These are phyloP conservation scores for Aureobasidium sp. DNA, from an alignment of 2,329 filamentous ascomycete species.

Conservation along the genomic window DNA sequence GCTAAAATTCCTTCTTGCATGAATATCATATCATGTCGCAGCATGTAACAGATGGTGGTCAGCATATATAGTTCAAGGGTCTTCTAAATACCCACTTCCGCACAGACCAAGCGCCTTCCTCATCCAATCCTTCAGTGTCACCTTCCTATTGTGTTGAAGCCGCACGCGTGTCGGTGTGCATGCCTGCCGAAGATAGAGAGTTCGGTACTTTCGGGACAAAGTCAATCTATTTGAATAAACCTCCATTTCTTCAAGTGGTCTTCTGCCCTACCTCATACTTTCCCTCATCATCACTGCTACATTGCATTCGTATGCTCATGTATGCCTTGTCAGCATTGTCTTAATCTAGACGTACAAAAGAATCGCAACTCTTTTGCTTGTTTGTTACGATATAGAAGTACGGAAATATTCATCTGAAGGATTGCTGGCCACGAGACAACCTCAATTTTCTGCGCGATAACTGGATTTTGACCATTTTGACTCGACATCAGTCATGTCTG, in stretches of 20 bases:
- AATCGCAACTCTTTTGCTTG: too few species aligned
- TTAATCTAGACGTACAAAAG: neutral
- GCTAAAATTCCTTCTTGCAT: neutral
- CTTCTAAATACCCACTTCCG: neutral
- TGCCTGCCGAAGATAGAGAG: neutral
- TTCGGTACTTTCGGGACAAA: neutral
- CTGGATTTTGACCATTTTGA: neutral
- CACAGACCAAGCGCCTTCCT: neutral
- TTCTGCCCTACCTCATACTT: neutral
- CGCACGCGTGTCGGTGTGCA: neutral
- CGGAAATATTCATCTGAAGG: too few species aligned
- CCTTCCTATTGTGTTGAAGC: constrained; percentile 5
- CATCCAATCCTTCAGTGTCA: neutral
- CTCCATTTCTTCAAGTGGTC: neutral
- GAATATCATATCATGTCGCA: too few species aligned
- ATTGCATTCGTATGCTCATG: neutral
- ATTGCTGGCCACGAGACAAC: neutral
- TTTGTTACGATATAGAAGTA: neutral
- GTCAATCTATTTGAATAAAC: neutral
- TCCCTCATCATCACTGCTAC: neutral
- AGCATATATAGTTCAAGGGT: neutral
- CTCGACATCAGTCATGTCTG: neutral
- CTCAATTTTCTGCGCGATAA: neutral
- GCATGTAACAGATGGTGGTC: neutral
- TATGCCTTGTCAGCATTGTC: neutral